Base-by-base conservation (phyloP, 129 eudicot species). In the Smallanthus sonchifolius region DNA sequence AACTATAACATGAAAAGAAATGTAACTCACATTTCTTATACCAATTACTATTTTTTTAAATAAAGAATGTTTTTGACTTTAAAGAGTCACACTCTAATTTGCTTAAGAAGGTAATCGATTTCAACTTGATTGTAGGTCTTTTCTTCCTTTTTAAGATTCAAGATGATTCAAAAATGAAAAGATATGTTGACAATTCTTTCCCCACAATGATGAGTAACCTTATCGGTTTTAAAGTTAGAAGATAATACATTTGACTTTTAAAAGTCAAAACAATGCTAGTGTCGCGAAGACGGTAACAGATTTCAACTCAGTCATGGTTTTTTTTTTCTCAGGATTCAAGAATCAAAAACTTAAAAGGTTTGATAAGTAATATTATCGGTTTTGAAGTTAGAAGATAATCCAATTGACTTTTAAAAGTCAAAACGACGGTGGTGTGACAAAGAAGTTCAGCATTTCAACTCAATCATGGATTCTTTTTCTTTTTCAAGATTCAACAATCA, bases 401-500 rank as follows among this genome's bases (percentile, higher is more conserved):
- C 43, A 54, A 17, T 5, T 72, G 10, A 40, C 20, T 52, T 56
- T 16, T 8, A 56, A 40, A 40, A 20, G 56, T 56, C 40, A 72
- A 56, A 9, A 54, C 7, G 14, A 37, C 5, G 5, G 13, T 16
- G 5, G 35, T 24, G 7, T n/a, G 1, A 13, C 10, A 8, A 17
- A 10, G 5, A 47, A 57, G 39, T 20, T 59, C 9, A 5, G 42
- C n/a, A 37, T 45, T 60, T 28, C 44, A 42, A 24, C 69, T 61
- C 15, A 13, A 32, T 44, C 13, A 62, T 10, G 19, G 59, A 57
- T 71, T 60, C 9, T 60, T 63, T 48, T 57, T 30, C 10, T 24
- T 36, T 72, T 17, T 20, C 51, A 57, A 73, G 57, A 73, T 57
- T 77, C 77, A 61, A 70, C 71, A 78, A 70, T 78, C 77, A 70